Evolutionary conservation across 2,329 filamentous ascomycete species (phyloP), one percentile per base, ranked within the genome.

Genomic region (Talaromyces albobiverticillius): DNA sequence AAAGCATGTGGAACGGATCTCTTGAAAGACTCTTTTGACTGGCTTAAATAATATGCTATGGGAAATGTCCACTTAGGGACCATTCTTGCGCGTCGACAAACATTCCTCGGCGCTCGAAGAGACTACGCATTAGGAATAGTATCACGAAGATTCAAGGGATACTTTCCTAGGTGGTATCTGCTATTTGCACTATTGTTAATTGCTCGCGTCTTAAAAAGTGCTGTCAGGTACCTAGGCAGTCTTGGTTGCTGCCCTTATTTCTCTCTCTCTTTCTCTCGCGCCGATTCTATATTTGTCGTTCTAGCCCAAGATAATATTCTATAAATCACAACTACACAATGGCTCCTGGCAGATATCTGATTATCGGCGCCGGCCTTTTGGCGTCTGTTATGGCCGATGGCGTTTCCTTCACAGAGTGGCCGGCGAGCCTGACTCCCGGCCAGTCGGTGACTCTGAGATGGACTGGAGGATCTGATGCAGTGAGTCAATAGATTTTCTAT

Each of bases 371-470:
- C 40, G 69, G 74, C 46, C 71, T 80, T 48, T 64, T 76, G 53
- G 62, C 70, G 47, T 59, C 76, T 46, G 77, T 74, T 51, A 64
- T 77, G 51, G 81, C 80, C 43, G 72, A 79, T 57, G 68, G 69
- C 8, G 52, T 82, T 47, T 65, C 70, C 58, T 85, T 82, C 71
- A 82, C 81, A 58, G 71, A 73, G 41, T 77, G 79, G 61, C 79
- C 80, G 9, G 66, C 67, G 26, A 65, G 71, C 46, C 70, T 83
- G 51, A 63, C 71, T 46, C 75, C 76, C 51, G 82, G 82, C 46
- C 63, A 80, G 61, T 70, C 73, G 25, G 70, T 74, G 57, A 77
- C 68, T 13, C 64, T 83, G 47, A 76, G 71, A 51, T 83, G 79
- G 77, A 63, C 58, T 10, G 75, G 77, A 54, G 73, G 71, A 45